A percentile compares a stretch with the other conserved stretches of the same genome.
Conservation (phyloP, 495 filamentous ascomycete species). For the Terfezia claveryi region DNA sequence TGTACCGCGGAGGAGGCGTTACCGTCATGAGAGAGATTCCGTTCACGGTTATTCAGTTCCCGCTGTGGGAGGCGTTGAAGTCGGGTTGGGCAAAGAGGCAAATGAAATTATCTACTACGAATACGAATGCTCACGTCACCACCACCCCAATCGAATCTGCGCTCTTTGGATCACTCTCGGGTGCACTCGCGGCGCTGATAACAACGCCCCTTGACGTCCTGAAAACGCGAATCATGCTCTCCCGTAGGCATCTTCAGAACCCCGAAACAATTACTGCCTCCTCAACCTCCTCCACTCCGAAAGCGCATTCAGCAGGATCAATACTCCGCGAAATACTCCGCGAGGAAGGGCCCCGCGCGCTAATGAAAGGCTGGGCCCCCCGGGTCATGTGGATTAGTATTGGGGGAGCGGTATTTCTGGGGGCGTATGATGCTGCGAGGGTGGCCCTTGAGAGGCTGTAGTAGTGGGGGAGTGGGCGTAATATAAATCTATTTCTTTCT, state of each 20-base stretch:
- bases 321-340: conserved; percentile 31
- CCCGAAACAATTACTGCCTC: no score
- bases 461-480: background rate
- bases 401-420: conserved; percentile 85
- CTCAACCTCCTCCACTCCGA: conserved; percentile 4
- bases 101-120: background rate
- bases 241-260: conserved; percentile 21
- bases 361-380: conserved; percentile 76
- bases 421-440: conserved; percentile 80
- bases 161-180: conserved; percentile 62
- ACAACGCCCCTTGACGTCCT: conserved; percentile 92
- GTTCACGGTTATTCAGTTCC: conserved; percentile 92
- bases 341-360: conserved; percentile 49
- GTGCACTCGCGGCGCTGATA: conserved; percentile 64
- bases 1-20: conserved; percentile 77
- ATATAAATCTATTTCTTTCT: no score
- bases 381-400: conserved; percentile 82
- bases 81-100: conserved; percentile 9
- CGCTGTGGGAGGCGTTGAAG: conserved; percentile 90
- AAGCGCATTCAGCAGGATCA: conserved; percentile 16
- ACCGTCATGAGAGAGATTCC: conserved; percentile 92
- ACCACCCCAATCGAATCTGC: conserved; percentile 60
- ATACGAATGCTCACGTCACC: conserved; percentile 15
- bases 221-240: conserved; percentile 91
- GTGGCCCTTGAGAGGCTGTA: conserved; percentile 37